phyloP scores from a whole-genome alignment of 202 grass and related monocot species.

The Setaria viridis region DNA sequence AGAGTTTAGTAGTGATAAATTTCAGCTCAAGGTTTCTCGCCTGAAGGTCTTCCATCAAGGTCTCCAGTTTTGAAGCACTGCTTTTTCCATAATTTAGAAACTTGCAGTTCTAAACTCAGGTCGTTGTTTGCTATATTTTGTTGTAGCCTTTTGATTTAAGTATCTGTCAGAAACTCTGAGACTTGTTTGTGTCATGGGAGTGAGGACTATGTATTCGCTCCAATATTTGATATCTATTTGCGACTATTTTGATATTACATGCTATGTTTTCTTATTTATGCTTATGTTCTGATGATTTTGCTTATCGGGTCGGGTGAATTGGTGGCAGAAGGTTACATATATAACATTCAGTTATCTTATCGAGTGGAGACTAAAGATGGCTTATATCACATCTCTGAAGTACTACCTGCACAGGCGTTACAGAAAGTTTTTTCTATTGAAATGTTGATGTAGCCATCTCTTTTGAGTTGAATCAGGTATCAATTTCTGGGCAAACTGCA shows the following conservation, averaged over 20 bases:
- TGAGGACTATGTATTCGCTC: constrained; percentile 39
- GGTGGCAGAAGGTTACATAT: neutral
- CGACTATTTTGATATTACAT: neutral
- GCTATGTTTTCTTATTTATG: neutral
- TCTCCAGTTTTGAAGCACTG: constrained; percentile 34
- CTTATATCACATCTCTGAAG: too few relatives aligned
- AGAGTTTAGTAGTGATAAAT: constrained; percentile 57
- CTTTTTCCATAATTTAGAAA: constrained; percentile 29
- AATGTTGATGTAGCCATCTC: too few relatives aligned
- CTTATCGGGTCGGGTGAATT: neutral
- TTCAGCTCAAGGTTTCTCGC: neutral
- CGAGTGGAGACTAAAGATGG: neutral
- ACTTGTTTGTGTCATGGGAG: constrained; percentile 28
- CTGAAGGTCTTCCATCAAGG: constrained; percentile 3
- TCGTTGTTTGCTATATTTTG: constrained; percentile 25
- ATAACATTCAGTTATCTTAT: neutral
- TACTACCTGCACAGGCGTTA: too few relatives aligned
- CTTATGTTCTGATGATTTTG: neutral
- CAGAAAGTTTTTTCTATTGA: too few relatives aligned
- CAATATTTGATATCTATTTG: constrained; percentile 35
- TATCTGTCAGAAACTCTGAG: constrained; percentile 7
- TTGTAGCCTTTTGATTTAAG: constrained; percentile 24
- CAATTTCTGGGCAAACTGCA: too few relatives aligned
- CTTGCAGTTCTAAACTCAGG: neutral
- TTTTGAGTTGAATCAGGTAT: too few relatives aligned